Evolutionary conservation across 805 yeast genomes (phyloP), one percentile per base, ranked within the genome.

Genomic region (Wickerhamiella hasegawae): DNA sequence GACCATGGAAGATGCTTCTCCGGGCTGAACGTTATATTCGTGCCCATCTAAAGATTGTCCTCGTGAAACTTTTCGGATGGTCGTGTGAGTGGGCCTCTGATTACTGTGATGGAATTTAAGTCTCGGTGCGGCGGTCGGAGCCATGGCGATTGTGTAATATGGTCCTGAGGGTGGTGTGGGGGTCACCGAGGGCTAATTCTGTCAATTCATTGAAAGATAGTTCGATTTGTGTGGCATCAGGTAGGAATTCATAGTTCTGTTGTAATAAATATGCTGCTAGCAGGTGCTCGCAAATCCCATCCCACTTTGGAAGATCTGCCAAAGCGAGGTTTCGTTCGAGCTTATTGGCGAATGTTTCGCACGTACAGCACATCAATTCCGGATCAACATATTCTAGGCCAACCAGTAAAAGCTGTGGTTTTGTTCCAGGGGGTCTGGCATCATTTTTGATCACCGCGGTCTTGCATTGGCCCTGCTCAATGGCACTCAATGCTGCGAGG

Each of bases 401-500:
- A n/a, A n/a, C n/a, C n/a, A n/a, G n/a, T n/a, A n/a, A n/a, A n/a
- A n/a, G n/a, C n/a, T n/a, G n/a, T n/a, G n/a, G n/a, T n/a, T n/a
- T n/a, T n/a, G n/a, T n/a, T n/a, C n/a, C n/a, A n/a, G n/a, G n/a
- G n/a, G n/a, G n/a, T n/a, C n/a, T n/a, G n/a, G n/a, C n/a, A n/a
- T n/a, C n/a, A n/a, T n/a, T n/a, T n/a, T n/a, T n/a, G n/a, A n/a
- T n/a, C n/a, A n/a, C n/a, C n/a, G n/a, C n/a, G n/a, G n/a, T n/a
- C n/a, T n/a, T 12, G 36, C 45, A 43, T 4, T 23, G 32, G 20
- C 39, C 38, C 3, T 17, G 12, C 29, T 47, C 52, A 6, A 49
- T 33, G 12, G 38, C 30, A 5, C 40, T 43, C 20, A 49, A 11
- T 8, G 51, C 53, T n/a, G 20, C 33, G 2, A 38, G 31, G n/a